Evolutionary conservation across 2,329 filamentous ascomycete genomes (phyloP), one percentile per base, ranked within the genome.

Genomic region (Bisporella sp.): DNA sequence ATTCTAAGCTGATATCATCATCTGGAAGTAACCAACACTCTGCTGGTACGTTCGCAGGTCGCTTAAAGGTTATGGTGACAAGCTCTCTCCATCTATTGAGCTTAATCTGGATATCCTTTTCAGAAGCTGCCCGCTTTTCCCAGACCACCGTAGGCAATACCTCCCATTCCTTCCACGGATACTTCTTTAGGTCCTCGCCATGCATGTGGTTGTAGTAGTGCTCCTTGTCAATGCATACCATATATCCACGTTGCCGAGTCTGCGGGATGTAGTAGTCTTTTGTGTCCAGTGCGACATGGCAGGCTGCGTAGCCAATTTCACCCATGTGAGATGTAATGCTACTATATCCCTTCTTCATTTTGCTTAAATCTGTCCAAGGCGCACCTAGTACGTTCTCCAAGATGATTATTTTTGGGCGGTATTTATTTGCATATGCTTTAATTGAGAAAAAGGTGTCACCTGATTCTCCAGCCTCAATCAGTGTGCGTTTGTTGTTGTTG

Each of bases 181-280:
- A n/a, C 35, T 37, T 37, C 8, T 8, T 37, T 8, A 9, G 35
- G n/a, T 8, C n/a, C n/a, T 8, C n/a, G n/a, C 35, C 35, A 37
- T 37, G 12, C n/a, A 8, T 37, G 8, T 44, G 29, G 8, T 29
- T 21, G 3, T 44, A 35, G 5, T 32, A 31, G 6, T 37, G 7
- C 31, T 40, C 35, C 8, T 9, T 8, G 4, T n/a, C 8, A n/a
- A 84, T 61, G 11, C 75, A 78, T 31, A 85, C 60, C 55, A 84
- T 70, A 59, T 86, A 86, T 1, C 75, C 77, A 33, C 83, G 72
- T 40, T 70, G 66, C 1, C 83, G 72, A 0, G 84, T 89, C 48
- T 92, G 87, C 0, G 88, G 88, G 1, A 91, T 67, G 52, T 88
- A 87, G 58, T 76, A 89, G 3, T 85, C 67, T 61, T 89, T 89